Evolutionary conservation across 2,329 filamentous ascomycete genomes (phyloP), one percentile per base, ranked within the genome.

Genomic region (Cordyceps cateniannulata): DNA sequence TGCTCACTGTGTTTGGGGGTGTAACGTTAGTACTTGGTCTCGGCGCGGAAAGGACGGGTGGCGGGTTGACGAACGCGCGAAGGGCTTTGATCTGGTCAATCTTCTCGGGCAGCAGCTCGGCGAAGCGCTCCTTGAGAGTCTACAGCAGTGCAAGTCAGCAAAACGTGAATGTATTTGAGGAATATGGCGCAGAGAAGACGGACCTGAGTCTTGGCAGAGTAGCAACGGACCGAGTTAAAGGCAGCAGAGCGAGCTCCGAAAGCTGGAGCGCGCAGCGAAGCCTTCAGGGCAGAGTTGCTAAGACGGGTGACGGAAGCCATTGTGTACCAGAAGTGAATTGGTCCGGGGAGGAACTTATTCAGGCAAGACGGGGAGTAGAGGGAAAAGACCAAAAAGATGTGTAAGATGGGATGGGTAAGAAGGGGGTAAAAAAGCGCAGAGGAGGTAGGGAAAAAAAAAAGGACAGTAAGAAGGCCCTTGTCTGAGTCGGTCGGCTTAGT

Each of bases 31-130:
- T 48, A 20, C 27, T 24, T 18, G 38, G 24, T 63, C 63, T 40
- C 22, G 27, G 24, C 20, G 35, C 50, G 60, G 32, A 22, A 38
- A 45, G 49, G 40, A 8, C 27, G 62, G 35, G 42, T 56, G 63
- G 63, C 47, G 64, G 56, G 60, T 48, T 61, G n/a, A 79, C 88
- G 76, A 83, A 96, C 91, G 97, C 97, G 78, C 91, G 87, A 73
- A 99, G 88, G 78, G 91, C 87, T 91, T 99, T 99, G 84, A 99
- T 92, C 86, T 98, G 91, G 82, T 99, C 95, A 75, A 97, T 89
- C 86, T 98, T 96, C 77, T 88, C 91, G 70, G 95, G 95, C 65
- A 99, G 84, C 73, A 93, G 89, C 77, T 95, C 93, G 75, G 93
- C 93, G 78, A 99, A 98, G 75, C 92, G 93, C 78, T 99, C 95